Evolutionary conservation across 768 basidiomycete species (phyloP).

Genomic region (Xanthoconium stramineum): DNA sequence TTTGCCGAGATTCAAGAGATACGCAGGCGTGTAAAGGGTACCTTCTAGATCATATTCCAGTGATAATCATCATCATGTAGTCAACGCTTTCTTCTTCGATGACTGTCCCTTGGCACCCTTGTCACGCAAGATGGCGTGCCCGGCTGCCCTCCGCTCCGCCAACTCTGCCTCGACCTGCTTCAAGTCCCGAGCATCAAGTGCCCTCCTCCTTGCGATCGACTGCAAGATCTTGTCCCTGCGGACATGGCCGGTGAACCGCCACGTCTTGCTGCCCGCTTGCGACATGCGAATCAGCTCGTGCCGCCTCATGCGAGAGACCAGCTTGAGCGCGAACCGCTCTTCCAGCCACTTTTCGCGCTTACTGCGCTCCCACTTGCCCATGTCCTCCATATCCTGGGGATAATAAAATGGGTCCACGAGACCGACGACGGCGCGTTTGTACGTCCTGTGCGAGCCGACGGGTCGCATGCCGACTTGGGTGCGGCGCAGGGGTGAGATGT

Average conservation of each 20-base stretch:
- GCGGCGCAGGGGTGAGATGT: slow-evolving; percentile 54
- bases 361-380: slow-evolving; percentile 53
- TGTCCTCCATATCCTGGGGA: slow-evolving; percentile 76
- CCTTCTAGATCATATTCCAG: no score
- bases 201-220: slow-evolving; percentile 46
- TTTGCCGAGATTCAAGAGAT: no score
- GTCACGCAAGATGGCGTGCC: slow-evolving; percentile 23
- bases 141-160: slow-evolving; percentile 23
- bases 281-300: slow-evolving; percentile 35
- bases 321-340: slow-evolving; percentile 46
- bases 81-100: slow-evolving; percentile 5
- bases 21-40: no score
- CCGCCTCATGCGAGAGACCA: slow-evolving; percentile 35
- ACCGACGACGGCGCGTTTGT: slow-evolving; percentile 91
- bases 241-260: slow-evolving; percentile 40
- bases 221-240: slow-evolving; percentile 49
- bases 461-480: slow-evolving; percentile 25
- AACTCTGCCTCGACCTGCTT: slow-evolving; percentile 35
- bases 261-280: slow-evolving; percentile 35
- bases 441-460: slow-evolving; percentile 48
- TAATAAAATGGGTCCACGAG: slow-evolving; percentile 93
- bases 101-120: slow-evolving; percentile 11
- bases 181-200: slow-evolving; percentile 40
- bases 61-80: not conserved
- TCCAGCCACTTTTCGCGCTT: slow-evolving; percentile 63